phyloP scores from a whole-genome alignment of 2,329 filamentous ascomycete species.

The Celoporthe dispersa region DNA sequence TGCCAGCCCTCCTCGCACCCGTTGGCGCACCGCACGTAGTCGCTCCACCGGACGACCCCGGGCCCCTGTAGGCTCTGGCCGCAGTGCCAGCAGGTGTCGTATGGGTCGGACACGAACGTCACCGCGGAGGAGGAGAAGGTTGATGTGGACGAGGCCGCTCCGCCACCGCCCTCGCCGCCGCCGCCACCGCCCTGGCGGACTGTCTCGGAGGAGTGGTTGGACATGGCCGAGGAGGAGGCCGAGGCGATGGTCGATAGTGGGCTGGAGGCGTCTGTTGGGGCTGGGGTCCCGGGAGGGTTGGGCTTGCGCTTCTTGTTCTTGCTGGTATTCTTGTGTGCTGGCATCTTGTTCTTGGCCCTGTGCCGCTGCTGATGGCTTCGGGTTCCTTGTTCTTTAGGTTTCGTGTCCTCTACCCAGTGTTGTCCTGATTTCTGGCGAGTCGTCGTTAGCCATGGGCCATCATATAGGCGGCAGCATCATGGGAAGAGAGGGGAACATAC shows the following conservation, averaged over 20 bases:
- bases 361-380: neutral
- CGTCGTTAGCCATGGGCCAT: neutral
- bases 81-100: neutral
- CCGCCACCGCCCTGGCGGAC: too few species aligned
- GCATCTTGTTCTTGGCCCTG: neutral
- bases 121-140: neutral
- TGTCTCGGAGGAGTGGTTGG: neutral
- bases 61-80: neutral
- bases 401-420: too few species aligned
- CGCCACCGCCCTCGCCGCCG: too few species aligned
- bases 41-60: neutral
- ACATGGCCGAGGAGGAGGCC: too few species aligned
- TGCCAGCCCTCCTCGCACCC: conserved; percentile 5
- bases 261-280: neutral
- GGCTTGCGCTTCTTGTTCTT: neutral
- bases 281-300: neutral
- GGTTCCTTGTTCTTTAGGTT: neutral
- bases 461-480: neutral
- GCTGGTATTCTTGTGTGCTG: neutral
- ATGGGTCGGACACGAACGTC: neutral
- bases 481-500: neutral
- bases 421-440: too few species aligned
- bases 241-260: neutral
- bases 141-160: neutral
- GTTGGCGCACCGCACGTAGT: neutral